Evolutionary conservation across 139 green algal species (phyloP).

Genomic region (Astrephomene gubernaculifera): DNA sequence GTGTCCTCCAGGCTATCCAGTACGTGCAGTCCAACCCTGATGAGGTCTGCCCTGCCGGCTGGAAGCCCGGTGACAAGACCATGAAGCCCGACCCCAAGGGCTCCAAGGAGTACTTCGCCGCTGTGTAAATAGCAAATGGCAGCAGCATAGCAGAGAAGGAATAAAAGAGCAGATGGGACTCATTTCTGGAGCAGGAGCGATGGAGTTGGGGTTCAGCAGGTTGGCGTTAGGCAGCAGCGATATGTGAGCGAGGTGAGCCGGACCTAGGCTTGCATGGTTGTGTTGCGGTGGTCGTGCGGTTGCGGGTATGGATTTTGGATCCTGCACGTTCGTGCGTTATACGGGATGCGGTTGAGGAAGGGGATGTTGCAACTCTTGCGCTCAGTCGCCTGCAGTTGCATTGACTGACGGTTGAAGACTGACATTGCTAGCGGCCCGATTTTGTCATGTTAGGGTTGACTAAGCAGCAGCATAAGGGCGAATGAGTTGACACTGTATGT

Average conservation of each 20-base stretch:
- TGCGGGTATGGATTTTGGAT: not conserved
- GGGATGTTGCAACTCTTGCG: not conserved
- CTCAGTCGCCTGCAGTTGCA: not conserved
- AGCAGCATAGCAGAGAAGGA: too few species aligned
- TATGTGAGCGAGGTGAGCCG: not conserved
- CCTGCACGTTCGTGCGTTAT: not conserved
- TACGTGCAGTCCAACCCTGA: conserved; percentile 90
- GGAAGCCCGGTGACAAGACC: conserved; percentile 88
- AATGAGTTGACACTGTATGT: too few species aligned
- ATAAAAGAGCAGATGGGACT: too few species aligned
- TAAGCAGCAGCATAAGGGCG: too few species aligned
- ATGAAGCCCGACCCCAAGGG: conserved; percentile 63
- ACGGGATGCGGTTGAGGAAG: not conserved
- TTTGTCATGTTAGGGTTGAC: not conserved
- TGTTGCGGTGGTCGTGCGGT: not conserved
- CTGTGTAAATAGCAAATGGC: conserved; percentile 43
- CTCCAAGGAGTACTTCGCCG: conserved; percentile 54
- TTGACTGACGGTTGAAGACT: too few species aligned
- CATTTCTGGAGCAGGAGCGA: not conserved
- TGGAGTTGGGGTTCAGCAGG: not conserved
- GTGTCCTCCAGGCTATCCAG: conserved; percentile 92
- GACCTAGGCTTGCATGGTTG: not conserved
- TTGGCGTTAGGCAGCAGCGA: not conserved
- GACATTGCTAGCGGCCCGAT: not conserved
- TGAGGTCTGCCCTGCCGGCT: conserved; percentile 95